These are phyloP conservation scores for Meyerozyma carpophila DNA, from an alignment of 1,139 yeast genomes.

Conservation along the genomic window DNA sequence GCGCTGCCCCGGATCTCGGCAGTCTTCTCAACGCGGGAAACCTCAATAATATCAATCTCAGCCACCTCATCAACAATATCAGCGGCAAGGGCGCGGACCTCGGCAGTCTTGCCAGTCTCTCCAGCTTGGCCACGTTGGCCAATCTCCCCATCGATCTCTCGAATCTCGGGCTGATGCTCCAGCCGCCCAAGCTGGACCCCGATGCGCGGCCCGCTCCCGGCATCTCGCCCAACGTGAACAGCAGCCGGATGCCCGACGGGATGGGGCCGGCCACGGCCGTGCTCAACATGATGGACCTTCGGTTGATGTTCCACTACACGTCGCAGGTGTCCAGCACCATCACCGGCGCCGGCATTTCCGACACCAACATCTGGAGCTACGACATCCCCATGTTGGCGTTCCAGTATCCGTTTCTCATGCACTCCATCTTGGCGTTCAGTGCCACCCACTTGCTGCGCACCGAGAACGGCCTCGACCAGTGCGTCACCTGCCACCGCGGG, in stretches of 20 bases:
- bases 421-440: slow-evolving; percentile 79
- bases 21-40: slow-evolving; percentile 38
- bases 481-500: slow-evolving; percentile 82
- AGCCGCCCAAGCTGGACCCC: slow-evolving; percentile 6
- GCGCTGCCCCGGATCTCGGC: not conserved
- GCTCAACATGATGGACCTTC: slow-evolving; percentile 70
- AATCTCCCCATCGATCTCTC: slow-evolving; percentile 40
- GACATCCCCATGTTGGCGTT: slow-evolving; percentile 88
- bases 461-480: slow-evolving; percentile 71
- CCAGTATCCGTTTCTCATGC: slow-evolving; percentile 87
- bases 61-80: slow-evolving; percentile 41
- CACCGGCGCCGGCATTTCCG: slow-evolving; percentile 86
- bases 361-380: slow-evolving; percentile 78
- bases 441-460: slow-evolving; percentile 86
- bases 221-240: slow-evolving; percentile 24
- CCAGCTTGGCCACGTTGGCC: slow-evolving; percentile 40
- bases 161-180: slow-evolving; percentile 28
- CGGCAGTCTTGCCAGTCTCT: slow-evolving; percentile 36
- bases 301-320: slow-evolving; percentile 83
- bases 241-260: slow-evolving; percentile 6
- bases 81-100: slow-evolving; percentile 32
- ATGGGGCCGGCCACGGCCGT: slow-evolving; percentile 14
- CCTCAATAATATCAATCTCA: slow-evolving; percentile 38
- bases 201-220: slow-evolving; percentile 13
- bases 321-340: slow-evolving; percentile 81